phyloP scores from a whole-genome alignment of 345 rosid species.

The Raphanus sativus region DNA sequence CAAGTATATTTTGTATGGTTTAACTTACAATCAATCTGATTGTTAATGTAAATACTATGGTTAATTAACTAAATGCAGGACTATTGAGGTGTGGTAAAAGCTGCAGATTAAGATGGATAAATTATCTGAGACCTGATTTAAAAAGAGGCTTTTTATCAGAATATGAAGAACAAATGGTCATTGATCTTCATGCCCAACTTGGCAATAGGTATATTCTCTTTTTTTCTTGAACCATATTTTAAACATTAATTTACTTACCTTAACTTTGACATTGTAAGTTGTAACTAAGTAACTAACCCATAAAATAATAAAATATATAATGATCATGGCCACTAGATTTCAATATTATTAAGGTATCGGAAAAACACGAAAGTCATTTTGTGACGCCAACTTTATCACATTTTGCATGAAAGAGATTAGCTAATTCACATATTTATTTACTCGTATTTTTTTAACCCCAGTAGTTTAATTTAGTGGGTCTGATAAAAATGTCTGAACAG shows the following conservation, averaged over 20 bases:
- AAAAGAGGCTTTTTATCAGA: slow-evolving; percentile 94
- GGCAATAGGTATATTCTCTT: slow-evolving; percentile 73
- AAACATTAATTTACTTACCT: not conserved
- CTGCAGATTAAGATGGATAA: slow-evolving; percentile 94
- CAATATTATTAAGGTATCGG: not conserved
- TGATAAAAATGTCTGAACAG: slow-evolving; percentile 9
- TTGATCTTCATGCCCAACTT: slow-evolving; percentile 90
- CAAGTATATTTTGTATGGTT: not conserved
- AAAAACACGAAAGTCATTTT: not conserved
- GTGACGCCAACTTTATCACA: not conserved
- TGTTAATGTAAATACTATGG: not conserved
- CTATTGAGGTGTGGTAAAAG: slow-evolving; percentile 92
- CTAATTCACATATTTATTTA: slow-evolving; percentile 9
- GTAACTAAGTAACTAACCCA: slow-evolving; percentile 11
- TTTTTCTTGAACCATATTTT: not conserved
- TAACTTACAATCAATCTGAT: not conserved
- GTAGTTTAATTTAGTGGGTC: not conserved
- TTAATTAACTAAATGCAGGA: slow-evolving; percentile 49
- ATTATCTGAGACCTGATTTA: slow-evolving; percentile 87
- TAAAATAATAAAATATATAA: not conserved
- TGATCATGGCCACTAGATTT: not conserved
- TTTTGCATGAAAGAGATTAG: slow-evolving; percentile 1
- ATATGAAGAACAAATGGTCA: slow-evolving; percentile 77
- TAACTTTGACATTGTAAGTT: slow-evolving; percentile 13
- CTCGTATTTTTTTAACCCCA: not conserved